Evolutionary conservation across 495 filamentous ascomycete species (phyloP).

Genomic region (Evernia prunastri): DNA sequence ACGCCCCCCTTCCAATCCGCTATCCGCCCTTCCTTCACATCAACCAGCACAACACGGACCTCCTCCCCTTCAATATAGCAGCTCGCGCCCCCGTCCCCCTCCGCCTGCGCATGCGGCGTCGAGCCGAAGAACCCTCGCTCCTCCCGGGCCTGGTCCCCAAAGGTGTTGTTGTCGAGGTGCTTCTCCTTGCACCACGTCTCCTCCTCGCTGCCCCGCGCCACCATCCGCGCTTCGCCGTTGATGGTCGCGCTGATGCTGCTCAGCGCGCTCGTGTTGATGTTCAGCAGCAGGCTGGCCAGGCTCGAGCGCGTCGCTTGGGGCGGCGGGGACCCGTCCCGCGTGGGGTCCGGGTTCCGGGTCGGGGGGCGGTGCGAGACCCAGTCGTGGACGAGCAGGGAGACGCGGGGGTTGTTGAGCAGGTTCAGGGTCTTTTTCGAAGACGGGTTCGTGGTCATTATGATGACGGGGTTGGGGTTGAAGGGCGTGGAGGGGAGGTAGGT

Average conservation of each 20-base stretch:
- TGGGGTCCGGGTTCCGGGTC: constrained; percentile 54
- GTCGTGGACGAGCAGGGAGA: constrained; percentile 93
- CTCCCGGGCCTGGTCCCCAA: constrained; percentile 47
- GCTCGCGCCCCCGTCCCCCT: constrained; percentile 45
- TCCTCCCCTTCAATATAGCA: constrained; percentile 65
- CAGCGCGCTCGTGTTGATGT: constrained; percentile 81
- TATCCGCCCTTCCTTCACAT: constrained; percentile 65
- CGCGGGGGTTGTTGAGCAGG: constrained; percentile 77
- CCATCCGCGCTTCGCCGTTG: constrained; percentile 70
- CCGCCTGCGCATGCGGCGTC: constrained; percentile 35
- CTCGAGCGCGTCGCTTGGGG: constrained; percentile 59
- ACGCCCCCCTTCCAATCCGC: constrained; percentile 78
- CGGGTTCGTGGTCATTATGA: constrained; percentile 91
- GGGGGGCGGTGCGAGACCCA: constrained; percentile 95
- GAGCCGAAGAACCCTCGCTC: constrained; percentile 44
- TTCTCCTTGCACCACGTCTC: constrained; percentile 71
- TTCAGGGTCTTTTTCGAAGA: constrained; percentile 85
- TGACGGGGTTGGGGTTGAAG: constrained; percentile 62
- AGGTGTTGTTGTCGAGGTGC: constrained; percentile 91
- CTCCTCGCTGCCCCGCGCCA: constrained; percentile 65
- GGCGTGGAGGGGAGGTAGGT: constrained; percentile 87
- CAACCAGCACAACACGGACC: constrained; percentile 67
- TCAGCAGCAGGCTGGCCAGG: constrained; percentile 74
- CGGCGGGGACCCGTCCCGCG: constrained; percentile 55
- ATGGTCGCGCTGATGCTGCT: constrained; percentile 91